Evolutionary conservation across 768 basidiomycete species (phyloP).

Genomic region (Hemileccinum impolitum): DNA sequence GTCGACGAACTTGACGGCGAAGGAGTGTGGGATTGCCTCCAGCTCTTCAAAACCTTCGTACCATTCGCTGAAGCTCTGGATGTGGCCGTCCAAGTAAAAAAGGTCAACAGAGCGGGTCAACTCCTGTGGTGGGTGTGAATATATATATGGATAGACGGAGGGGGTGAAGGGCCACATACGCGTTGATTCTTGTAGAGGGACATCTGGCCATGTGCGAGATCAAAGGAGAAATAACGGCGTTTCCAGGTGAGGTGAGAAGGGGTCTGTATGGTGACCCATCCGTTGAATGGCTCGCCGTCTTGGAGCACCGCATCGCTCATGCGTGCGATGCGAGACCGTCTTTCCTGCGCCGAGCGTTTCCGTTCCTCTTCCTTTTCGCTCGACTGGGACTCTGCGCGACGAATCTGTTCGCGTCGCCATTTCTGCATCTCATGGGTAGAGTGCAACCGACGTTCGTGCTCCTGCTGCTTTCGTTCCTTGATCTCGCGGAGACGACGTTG

Average conservation of each 20-base stretch:
- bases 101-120: constrained; percentile 27
- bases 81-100: constrained; percentile 44
- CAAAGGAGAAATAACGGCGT: constrained; percentile 59
- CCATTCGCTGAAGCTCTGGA: constrained; percentile 55
- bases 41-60: constrained; percentile 66
- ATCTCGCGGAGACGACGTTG: constrained; percentile 41
- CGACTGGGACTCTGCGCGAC: constrained; percentile 42
- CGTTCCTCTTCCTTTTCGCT: constrained; percentile 43
- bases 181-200: constrained; percentile 51
- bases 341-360: constrained; percentile 37
- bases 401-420: constrained; percentile 50
- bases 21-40: constrained; percentile 61
- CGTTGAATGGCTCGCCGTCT: constrained; percentile 42
- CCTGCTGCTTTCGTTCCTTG: constrained; percentile 45
- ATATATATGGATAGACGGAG: not conserved
- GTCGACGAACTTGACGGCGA: constrained; percentile 59
- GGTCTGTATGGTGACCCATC: constrained; percentile 63
- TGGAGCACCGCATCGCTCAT: constrained; percentile 46
- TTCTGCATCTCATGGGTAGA: constrained; percentile 49
- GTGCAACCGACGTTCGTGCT: constrained; percentile 47
- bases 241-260: constrained; percentile 56
- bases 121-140: constrained; percentile 25
- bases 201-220: constrained; percentile 37
- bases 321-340: constrained; percentile 39
- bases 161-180: constrained; percentile 29